Evolutionary conservation across 352 stramenopile genomes (phyloP).

Genomic region (Phytophthora hibernalis): DNA sequence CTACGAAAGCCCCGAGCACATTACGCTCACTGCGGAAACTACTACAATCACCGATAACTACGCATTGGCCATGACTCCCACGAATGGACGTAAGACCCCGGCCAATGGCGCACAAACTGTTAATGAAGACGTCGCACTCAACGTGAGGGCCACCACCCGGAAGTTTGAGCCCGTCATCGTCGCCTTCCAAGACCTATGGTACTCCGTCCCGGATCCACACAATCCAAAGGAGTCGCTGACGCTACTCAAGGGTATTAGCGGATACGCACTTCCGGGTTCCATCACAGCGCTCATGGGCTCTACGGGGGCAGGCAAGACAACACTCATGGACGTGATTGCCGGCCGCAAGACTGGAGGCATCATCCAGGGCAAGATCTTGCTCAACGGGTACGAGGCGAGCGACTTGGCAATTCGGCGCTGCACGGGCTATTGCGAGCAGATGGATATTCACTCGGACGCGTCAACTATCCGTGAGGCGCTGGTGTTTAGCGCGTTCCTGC

Average conservation of each 20-base stretch:
- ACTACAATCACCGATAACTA: constrained; percentile 8
- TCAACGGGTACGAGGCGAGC: constrained; percentile 46
- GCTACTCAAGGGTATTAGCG: constrained; percentile 65
- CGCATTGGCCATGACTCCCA: constrained; percentile 19
- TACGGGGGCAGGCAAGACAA: constrained; percentile 87
- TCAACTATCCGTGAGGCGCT: constrained; percentile 90
- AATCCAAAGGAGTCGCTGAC: constrained; percentile 57
- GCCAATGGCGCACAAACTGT: neutral
- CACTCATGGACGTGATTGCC: constrained; percentile 93
- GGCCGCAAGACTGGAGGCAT: constrained; percentile 87
- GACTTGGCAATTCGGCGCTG: constrained; percentile 39
- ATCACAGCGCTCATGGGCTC: constrained; percentile 67
- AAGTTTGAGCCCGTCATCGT: constrained; percentile 35
- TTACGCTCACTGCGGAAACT: constrained; percentile 11
- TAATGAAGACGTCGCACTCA: constrained; percentile 9
- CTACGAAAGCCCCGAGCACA: constrained; percentile 22
- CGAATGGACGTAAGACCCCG: constrained; percentile 13
- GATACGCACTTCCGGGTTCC: constrained; percentile 44
- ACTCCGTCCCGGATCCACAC: constrained; percentile 40
- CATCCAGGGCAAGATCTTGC: constrained; percentile 64
- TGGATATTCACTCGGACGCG: constrained; percentile 86
- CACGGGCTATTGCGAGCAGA: constrained; percentile 66
- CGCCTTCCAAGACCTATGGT: constrained; percentile 47
- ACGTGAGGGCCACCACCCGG: constrained; percentile 11
- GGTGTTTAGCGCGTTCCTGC: constrained; percentile 84